A percentile compares a stretch with the other conserved stretches of the same genome.
Evolutionary conservation across 2,329 filamentous ascomycete species (phyloP).

Genomic region (Aphanoascus verrucosus): DNA sequence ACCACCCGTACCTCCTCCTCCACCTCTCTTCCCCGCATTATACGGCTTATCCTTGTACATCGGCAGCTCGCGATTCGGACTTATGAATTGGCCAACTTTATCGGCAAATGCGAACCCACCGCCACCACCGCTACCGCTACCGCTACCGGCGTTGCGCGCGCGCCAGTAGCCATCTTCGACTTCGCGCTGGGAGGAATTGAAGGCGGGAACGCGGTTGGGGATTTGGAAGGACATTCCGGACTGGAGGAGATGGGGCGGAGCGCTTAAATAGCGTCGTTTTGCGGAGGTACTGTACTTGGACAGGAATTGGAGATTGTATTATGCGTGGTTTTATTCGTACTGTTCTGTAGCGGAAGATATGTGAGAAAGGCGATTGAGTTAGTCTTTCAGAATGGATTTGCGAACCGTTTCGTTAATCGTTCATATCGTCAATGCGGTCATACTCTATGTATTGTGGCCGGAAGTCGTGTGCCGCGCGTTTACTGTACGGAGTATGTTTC

Average conservation of each 20-base stretch:
- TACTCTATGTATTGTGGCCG: not conserved
- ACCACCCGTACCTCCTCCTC: not conserved
- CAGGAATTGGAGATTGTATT: no score
- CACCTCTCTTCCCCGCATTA: slow-evolving; percentile 41
- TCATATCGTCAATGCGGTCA: not conserved
- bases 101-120: slow-evolving; percentile 45
- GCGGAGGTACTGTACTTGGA: no score
- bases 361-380: not conserved
- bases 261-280: no score
- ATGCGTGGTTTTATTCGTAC: no score
- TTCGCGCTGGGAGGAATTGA: slow-evolving; percentile 53
- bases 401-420: not conserved
- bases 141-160: slow-evolving; percentile 21
- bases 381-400: not conserved
- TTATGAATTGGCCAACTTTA: slow-evolving; percentile 55
- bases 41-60: slow-evolving; percentile 99
- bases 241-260: not conserved
- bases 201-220: slow-evolving; percentile 60
- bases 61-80: slow-evolving; percentile 55
- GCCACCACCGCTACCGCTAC: slow-evolving; percentile 15
- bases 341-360: not conserved
- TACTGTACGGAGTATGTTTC: no score
- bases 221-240: slow-evolving; percentile 48
- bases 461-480: no score
- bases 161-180: slow-evolving; percentile 59